Conservation (phyloP, 1,139 yeast genomes). For the Pichiaceae sp. region DNA sequence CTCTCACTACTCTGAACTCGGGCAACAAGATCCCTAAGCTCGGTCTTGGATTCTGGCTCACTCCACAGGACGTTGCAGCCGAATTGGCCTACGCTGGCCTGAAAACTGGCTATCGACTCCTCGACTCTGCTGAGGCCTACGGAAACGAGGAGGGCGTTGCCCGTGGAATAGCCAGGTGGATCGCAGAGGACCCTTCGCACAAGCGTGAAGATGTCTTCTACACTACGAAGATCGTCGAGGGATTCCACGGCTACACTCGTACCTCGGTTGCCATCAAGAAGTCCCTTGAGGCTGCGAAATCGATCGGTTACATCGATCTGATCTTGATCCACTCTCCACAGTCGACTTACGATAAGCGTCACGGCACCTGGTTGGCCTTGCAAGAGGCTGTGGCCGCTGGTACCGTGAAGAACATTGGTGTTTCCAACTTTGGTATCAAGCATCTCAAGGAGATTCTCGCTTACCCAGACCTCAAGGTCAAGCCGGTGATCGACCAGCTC, state of each 20-base stretch:
- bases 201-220: slow-evolving; percentile 25
- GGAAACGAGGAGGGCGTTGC: slow-evolving; percentile 49
- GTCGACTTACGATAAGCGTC: slow-evolving; percentile 28
- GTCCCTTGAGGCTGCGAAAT: slow-evolving; percentile 31
- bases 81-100: slow-evolving; percentile 43
- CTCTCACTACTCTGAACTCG: slow-evolving; percentile 23
- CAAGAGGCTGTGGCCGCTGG: slow-evolving; percentile 32
- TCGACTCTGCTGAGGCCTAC: slow-evolving; percentile 56
- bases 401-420: slow-evolving; percentile 31
- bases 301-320: slow-evolving; percentile 34
- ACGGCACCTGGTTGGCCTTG: slow-evolving; percentile 35
- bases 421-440: slow-evolving; percentile 33
- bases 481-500: slow-evolving; percentile 43
- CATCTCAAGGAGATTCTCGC: slow-evolving; percentile 32
- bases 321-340: slow-evolving; percentile 33
- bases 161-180: slow-evolving; percentile 38
- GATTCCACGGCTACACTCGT: slow-evolving; percentile 32
- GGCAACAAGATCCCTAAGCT: slow-evolving; percentile 44
- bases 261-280: slow-evolving; percentile 29
- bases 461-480: slow-evolving; percentile 29
- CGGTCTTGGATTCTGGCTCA: slow-evolving; percentile 51
- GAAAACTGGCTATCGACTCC: slow-evolving; percentile 59
- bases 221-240: slow-evolving; percentile 30
- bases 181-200: slow-evolving; percentile 34
- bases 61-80: slow-evolving; percentile 34